Percentiles rank a stretch among this genome's conserved stretches.
phyloP scores from a whole-genome alignment of 257 asterid genomes.

The Euphrasia confusa region DNA sequence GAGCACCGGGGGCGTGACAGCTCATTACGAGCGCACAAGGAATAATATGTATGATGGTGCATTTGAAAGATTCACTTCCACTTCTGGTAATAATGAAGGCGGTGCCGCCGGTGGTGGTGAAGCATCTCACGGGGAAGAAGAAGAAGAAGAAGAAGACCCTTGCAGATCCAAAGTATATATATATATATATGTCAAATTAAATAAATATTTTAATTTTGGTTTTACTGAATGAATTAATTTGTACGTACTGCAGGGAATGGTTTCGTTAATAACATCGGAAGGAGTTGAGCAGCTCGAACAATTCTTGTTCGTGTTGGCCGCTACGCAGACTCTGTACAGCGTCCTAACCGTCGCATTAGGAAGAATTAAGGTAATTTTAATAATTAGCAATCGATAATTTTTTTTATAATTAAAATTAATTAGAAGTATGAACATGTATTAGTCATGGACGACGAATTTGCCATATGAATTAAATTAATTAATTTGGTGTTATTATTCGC shows the following conservation, averaged over 20 bases:
- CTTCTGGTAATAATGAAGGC: no score
- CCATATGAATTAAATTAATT: no score
- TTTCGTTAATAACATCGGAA: constrained; percentile 35
- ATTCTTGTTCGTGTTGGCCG: constrained; percentile 52
- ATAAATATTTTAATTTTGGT: no score
- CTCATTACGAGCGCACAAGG: background rate
- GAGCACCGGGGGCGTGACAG: constrained; percentile 1
- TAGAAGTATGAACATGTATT: no score
- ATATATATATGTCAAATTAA: no score
- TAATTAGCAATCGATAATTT: no score
- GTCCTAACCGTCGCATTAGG: constrained; percentile 52
- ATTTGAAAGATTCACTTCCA: background rate
- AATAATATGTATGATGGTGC: background rate
- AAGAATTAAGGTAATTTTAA: constrained; percentile 42
- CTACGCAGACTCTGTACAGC: constrained; percentile 53
- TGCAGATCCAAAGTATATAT: constrained; percentile 42
- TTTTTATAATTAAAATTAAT: no score
- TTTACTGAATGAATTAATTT: no score
- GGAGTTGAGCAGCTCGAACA: constrained; percentile 45
- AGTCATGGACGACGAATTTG: no score
- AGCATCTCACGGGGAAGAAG: background rate
- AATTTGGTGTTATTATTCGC: no score
- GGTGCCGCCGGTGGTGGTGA: no score
- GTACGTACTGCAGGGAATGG: constrained; percentile 36
- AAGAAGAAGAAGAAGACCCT: constrained; percentile 23